Conservation (phyloP, 148 eudicot species). For the Camellia lanceoleosa region DNA sequence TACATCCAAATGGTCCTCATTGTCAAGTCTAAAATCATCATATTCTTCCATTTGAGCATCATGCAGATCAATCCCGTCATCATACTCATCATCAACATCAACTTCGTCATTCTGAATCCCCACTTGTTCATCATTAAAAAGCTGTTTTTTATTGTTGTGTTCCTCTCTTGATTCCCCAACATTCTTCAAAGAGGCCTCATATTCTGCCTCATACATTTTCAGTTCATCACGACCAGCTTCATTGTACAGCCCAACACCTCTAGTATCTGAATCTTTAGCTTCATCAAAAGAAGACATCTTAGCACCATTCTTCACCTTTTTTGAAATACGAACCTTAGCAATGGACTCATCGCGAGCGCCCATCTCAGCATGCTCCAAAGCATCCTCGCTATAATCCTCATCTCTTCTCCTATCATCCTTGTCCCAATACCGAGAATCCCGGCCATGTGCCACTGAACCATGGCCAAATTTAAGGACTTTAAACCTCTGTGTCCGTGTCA, state of each 20-base stretch:
- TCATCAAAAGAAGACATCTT: slow-evolving; percentile 33
- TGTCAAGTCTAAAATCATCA: slow-evolving; percentile 40
- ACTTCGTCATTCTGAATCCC: slow-evolving; percentile 36
- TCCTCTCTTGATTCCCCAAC: slow-evolving; percentile 37
- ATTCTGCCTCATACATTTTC: slow-evolving; percentile 79
- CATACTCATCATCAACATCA: slow-evolving; percentile 82
- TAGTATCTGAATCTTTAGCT: slow-evolving; percentile 34
- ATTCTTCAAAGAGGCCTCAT: slow-evolving; percentile 78
- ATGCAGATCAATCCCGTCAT: slow-evolving; percentile 79
- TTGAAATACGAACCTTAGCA: slow-evolving; percentile 30
- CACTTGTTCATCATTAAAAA: slow-evolving; percentile 31
- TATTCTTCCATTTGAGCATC: slow-evolving; percentile 59
- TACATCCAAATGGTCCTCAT: slow-evolving; percentile 26
- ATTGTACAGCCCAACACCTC: slow-evolving; percentile 62
- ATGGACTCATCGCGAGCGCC: slow-evolving; percentile 32
- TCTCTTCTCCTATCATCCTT: slow-evolving; percentile 96
- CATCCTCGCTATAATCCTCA: slow-evolving; percentile 86
- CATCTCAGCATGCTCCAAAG: slow-evolving; percentile 33
- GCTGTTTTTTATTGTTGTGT: slow-evolving; percentile 29
- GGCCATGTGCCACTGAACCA: slow-evolving; percentile 72
- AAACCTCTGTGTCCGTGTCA: slow-evolving; percentile 53
- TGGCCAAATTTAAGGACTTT: slow-evolving; percentile 69
- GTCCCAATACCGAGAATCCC: slow-evolving; percentile 97
- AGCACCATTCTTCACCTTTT: slow-evolving; percentile 22
- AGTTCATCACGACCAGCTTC: slow-evolving; percentile 96